These are phyloP conservation scores for Iodosphaeria phyllophila DNA, from an alignment of 2,329 filamentous ascomycete species.

Conservation along the genomic window DNA sequence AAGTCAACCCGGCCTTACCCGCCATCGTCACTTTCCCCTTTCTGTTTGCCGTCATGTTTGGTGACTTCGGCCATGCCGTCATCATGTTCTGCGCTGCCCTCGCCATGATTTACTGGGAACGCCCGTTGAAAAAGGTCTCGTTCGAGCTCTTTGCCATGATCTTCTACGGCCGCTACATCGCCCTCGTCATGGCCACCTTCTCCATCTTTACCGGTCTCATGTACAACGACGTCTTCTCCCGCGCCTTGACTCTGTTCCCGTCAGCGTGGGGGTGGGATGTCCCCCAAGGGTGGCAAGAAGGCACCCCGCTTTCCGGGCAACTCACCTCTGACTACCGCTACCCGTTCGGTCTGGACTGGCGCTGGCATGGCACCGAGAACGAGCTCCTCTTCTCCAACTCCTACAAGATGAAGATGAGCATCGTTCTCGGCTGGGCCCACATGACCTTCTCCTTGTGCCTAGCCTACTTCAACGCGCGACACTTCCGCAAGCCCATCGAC, in stretches of 20 bases:
- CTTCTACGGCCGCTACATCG: slow-evolving; percentile 97
- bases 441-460: slow-evolving; percentile 98
- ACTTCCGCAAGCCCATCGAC: slow-evolving; percentile 89
- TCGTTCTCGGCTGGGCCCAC: slow-evolving; percentile 89
- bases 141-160: slow-evolving; percentile 97
- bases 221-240: slow-evolving; percentile 96
- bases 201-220: slow-evolving; percentile 94
- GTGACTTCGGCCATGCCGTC: slow-evolving; percentile 83
- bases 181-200: slow-evolving; percentile 93
- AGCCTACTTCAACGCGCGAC: slow-evolving; percentile 78
- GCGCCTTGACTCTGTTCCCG: slow-evolving; percentile 71
- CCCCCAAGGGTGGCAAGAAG: slow-evolving; percentile 47
- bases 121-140: slow-evolving; percentile 72
- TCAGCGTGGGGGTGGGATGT: slow-evolving; percentile 73
- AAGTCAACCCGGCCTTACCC: slow-evolving; percentile 89
- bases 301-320: slow-evolving; percentile 43
- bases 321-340: slow-evolving; percentile 65
- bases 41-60: slow-evolving; percentile 99
- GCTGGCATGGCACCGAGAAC: slow-evolving; percentile 93
- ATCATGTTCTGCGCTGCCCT: slow-evolving; percentile 72
- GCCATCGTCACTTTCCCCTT: slow-evolving; percentile 99
- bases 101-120: slow-evolving; percentile 96
- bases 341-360: slow-evolving; percentile 88
- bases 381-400: slow-evolving; percentile 92
- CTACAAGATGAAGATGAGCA: slow-evolving; percentile 99